phyloP scores from a whole-genome alignment of 768 basidiomycete species.

The Favolaschia claudopus region DNA sequence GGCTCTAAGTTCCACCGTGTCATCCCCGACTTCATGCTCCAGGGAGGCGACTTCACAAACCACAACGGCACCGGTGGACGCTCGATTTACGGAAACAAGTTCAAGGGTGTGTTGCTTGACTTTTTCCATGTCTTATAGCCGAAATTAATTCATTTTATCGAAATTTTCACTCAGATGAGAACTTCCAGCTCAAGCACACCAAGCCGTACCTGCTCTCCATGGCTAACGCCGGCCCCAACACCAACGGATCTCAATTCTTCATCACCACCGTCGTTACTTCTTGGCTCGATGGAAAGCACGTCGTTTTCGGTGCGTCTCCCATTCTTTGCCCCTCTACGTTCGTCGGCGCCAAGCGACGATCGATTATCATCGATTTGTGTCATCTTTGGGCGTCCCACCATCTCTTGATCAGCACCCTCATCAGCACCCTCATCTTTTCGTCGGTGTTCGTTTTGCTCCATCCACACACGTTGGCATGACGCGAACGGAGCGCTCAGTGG shows the following conservation, averaged over 20 bases:
- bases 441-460: too few relatives aligned
- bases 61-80: conserved; percentile 83
- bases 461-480: too few relatives aligned
- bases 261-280: conserved; percentile 76
- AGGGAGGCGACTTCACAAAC: conserved; percentile 86
- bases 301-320: conserved; percentile 73
- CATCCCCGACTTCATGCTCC: conserved; percentile 85
- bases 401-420: neutral
- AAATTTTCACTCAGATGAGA: conserved; percentile 62
- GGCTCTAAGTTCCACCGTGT: conserved; percentile 76
- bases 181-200: conserved; percentile 69
- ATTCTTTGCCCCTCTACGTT: neutral
- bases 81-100: conserved; percentile 86
- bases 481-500: too few relatives aligned
- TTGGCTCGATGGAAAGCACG: conserved; percentile 74
- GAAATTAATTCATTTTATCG: conserved; percentile 27
- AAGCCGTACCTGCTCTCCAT: conserved; percentile 77
- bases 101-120: conserved; percentile 58
- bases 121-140: neutral
- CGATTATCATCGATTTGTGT: neutral
- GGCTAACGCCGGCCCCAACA: conserved; percentile 88
- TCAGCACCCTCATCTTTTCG: too few relatives aligned
- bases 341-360: neutral
- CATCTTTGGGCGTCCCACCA: neutral
- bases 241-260: conserved; percentile 88